Conservation (phyloP, 495 filamentous ascomycete species). For the Penicillium chermesinum region DNA sequence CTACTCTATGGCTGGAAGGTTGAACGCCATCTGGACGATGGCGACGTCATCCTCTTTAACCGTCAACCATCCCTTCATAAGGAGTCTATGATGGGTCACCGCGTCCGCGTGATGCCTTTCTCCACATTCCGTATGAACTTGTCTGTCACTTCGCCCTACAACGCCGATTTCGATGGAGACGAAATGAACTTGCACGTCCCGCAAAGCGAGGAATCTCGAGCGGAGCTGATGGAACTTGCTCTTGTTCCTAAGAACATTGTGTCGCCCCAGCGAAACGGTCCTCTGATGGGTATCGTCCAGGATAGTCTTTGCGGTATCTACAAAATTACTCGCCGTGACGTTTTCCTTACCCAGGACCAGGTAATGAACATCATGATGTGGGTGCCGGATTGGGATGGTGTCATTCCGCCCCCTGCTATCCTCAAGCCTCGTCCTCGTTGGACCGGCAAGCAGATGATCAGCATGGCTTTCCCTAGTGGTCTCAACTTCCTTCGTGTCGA, state of each 20-base stretch:
- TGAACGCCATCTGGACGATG: conserved; percentile 90
- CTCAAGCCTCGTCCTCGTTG: conserved; percentile 85
- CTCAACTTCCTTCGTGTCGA: conserved; percentile 69
- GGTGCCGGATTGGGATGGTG: conserved; percentile 96
- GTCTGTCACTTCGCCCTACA: conserved; percentile 97
- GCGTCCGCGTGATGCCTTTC: conserved; percentile 96
- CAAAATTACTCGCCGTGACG: conserved; percentile 90
- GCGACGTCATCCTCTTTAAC: conserved; percentile 98
- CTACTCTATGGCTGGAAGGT: conserved; percentile 98
- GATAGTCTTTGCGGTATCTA: conserved; percentile 95
- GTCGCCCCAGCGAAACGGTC: conserved; percentile 92
- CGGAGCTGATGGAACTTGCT: conserved; percentile 87
- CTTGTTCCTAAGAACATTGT: conserved; percentile 97
- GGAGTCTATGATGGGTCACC: conserved; percentile 99
- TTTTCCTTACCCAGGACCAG: conserved; percentile 81
- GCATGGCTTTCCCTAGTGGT: conserved; percentile 81
- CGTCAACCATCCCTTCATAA: conserved; percentile 98
- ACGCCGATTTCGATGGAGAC: conserved; percentile 99
- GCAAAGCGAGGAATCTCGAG: conserved; percentile 91
- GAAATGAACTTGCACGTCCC: conserved; percentile 99
- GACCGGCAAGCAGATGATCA: conserved; percentile 98
- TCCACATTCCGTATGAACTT: conserved; percentile 96
- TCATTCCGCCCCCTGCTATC: conserved; percentile 87
- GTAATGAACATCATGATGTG: conserved; percentile 95
- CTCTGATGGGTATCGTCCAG: conserved; percentile 99